Percentiles rank a stretch among this genome's conserved stretches.
These are phyloP conservation scores for Protomyces lactucae-debilis DNA, from an alignment of 1,139 yeast species.

Conservation along the genomic window DNA sequence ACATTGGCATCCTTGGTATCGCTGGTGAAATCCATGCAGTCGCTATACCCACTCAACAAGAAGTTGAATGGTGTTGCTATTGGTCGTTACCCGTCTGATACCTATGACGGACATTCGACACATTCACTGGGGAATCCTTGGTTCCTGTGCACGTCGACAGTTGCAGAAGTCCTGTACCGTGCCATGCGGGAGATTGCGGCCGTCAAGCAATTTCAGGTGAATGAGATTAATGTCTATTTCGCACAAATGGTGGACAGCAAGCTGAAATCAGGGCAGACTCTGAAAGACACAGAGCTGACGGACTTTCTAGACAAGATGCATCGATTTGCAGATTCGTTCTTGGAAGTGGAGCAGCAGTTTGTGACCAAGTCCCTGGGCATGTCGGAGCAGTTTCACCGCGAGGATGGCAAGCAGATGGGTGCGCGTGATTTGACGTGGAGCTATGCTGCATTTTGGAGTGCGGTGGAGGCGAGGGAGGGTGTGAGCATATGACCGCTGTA, in stretches of 20 bases:
- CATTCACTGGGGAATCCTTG: slow-evolving; percentile 80
- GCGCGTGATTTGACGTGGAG: slow-evolving; percentile 89
- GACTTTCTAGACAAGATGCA: slow-evolving; percentile 49
- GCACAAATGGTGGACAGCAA: slow-evolving; percentile 20
- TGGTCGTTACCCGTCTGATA: slow-evolving; percentile 91
- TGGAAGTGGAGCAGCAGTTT: slow-evolving; percentile 67
- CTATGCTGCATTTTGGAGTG: slow-evolving; percentile 70
- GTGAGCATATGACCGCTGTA: not conserved
- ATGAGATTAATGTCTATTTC: slow-evolving; percentile 24
- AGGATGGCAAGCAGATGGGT: slow-evolving; percentile 81
- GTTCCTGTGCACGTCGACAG: slow-evolving; percentile 82
- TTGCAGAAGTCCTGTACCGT: slow-evolving; percentile 53
- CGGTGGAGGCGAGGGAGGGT: slow-evolving; percentile 39
- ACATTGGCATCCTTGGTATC: slow-evolving; percentile 38
- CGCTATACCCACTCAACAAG: slow-evolving; percentile 69
- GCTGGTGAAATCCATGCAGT: slow-evolving; percentile 61
- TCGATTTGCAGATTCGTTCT: slow-evolving; percentile 67
- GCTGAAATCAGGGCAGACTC: not conserved
- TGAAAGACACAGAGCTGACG: slow-evolving; percentile 39
- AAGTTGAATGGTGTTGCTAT: slow-evolving; percentile 58
- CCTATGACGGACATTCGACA: slow-evolving; percentile 62
- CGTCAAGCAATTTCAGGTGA: not conserved
- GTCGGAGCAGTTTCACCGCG: slow-evolving; percentile 82
- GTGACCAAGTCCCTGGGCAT: slow-evolving; percentile 67
- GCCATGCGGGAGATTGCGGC: not conserved